Percentiles rank a stretch among this genome's conserved stretches.
Conservation (phyloP, 140 eudicot genomes). For the Stevia rebaudiana region DNA sequence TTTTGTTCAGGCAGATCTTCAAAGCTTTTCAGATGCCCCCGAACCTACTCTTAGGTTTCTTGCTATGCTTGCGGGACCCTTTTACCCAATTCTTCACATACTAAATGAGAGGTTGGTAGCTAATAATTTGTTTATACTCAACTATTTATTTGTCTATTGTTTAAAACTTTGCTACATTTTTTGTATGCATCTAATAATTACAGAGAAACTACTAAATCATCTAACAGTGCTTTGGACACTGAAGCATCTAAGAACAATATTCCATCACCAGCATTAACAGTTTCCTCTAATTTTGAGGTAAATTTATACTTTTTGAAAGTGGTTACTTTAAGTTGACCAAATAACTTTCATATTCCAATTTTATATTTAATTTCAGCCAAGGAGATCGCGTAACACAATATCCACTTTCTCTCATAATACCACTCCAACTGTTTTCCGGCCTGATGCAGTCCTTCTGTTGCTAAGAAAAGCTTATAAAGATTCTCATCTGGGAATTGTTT, state of each 20-base stretch:
- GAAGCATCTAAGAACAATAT: conserved; percentile 68
- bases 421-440: conserved; percentile 63
- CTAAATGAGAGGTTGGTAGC: conserved; percentile 68
- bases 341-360: conserved; percentile 15
- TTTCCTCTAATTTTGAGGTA: conserved; percentile 97
- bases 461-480: conserved; percentile 83
- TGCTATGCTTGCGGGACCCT: conserved; percentile 94
- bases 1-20: conserved; percentile 71
- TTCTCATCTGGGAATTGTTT: conserved; percentile 61
- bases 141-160: not conserved
- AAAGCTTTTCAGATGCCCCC: conserved; percentile 65
- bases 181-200: no score
- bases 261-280: conserved; percentile 58
- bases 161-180: no score
- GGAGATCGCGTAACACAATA: conserved; percentile 63
- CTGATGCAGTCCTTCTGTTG: conserved; percentile 64
- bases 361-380: conserved; percentile 51
- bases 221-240: conserved; percentile 39
- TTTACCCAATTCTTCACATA: conserved; percentile 77
- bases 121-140: not conserved
- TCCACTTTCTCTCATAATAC: conserved; percentile 38
- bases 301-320: not conserved
- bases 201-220: conserved; percentile 66
- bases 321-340: conserved; percentile 11
- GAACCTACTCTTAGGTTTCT: conserved; percentile 78